Evolutionary conservation across 2,329 filamentous ascomycete species (phyloP).

Genomic region (Cladosporium sp.): DNA sequence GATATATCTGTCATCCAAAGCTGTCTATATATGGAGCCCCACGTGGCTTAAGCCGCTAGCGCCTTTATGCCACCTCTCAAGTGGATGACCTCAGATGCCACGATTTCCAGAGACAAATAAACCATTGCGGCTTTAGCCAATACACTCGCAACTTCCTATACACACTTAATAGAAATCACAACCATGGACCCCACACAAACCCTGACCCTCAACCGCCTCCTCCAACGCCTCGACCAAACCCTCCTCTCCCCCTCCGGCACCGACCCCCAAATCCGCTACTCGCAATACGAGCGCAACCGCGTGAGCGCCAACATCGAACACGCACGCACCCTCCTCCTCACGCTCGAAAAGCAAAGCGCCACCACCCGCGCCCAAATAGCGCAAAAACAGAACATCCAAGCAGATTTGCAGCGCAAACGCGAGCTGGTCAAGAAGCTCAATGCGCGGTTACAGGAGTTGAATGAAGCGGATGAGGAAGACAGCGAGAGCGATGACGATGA

Average conservation of each 20-base stretch:
- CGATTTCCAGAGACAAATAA: too few species aligned
- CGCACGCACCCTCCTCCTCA: conserved; percentile 64
- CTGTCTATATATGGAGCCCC: neutral
- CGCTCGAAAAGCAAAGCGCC: conserved; percentile 65
- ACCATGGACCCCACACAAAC: conserved; percentile 32
- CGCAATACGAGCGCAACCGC: conserved; percentile 63
- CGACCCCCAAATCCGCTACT: conserved; percentile 40
- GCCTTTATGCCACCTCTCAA: conserved; percentile 4
- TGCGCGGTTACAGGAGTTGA: conserved; percentile 64
- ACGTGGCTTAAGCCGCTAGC: conserved; percentile 12
- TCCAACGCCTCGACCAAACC: conserved; percentile 61
- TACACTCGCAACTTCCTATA: too few species aligned
- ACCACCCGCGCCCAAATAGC: conserved; percentile 46
- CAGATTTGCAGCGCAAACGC: conserved; percentile 61
- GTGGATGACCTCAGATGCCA: neutral
- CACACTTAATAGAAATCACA: neutral
- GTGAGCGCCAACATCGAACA: conserved; percentile 63
- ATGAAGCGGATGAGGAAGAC: conserved; percentile 46
- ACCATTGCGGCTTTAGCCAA: too few species aligned
- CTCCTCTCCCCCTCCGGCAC: conserved; percentile 57
- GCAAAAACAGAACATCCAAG: conserved; percentile 58
- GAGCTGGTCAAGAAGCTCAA: conserved; percentile 62
- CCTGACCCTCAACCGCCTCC: conserved; percentile 54
- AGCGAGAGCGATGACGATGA: conserved; percentile 39
- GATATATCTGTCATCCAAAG: too few species aligned